phyloP scores from a whole-genome alignment of 2,329 filamentous ascomycete genomes.

The Tricladium varicosporioides region DNA sequence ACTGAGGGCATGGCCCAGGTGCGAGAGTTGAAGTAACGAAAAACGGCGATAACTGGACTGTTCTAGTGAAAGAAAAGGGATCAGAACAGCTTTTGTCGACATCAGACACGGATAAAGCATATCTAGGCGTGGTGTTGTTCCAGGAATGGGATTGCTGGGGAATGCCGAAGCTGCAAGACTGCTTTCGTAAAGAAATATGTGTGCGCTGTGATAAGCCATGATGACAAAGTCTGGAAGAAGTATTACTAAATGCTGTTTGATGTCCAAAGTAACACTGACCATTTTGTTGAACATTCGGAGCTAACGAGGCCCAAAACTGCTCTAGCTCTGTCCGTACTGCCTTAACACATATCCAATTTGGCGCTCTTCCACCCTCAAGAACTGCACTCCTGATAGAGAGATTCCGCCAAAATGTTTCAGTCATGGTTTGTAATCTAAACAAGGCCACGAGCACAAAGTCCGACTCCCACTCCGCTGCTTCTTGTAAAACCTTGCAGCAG shows the following conservation, averaged over 20 bases:
- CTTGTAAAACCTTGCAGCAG: constrained; percentile 16
- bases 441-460: constrained; percentile 22
- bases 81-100: constrained; percentile 14
- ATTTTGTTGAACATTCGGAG: constrained; percentile 17
- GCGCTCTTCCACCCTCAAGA: constrained; percentile 14
- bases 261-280: constrained; percentile 13
- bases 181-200: constrained; percentile 19
- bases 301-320: constrained; percentile 16
- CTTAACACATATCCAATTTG: constrained; percentile 22
- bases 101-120: constrained; percentile 22
- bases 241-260: neutral
- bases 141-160: constrained; percentile 1
- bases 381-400: constrained; percentile 9
- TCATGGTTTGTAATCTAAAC: constrained; percentile 17
- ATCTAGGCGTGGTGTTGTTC: constrained; percentile 19
- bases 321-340: constrained; percentile 14
- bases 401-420: constrained; percentile 14
- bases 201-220: constrained; percentile 16
- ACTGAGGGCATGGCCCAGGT: constrained; percentile 37
- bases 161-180: constrained; percentile 14
- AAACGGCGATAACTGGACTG: constrained; percentile 6
- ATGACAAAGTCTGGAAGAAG: constrained; percentile 4
- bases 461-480: constrained; percentile 14
- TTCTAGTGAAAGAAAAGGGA: constrained; percentile 11
- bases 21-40: constrained; percentile 22